Evolutionary conservation across 2,329 filamentous ascomycete genomes (phyloP).

Genomic region (Immersiporthe knoxdaviesiana): DNA sequence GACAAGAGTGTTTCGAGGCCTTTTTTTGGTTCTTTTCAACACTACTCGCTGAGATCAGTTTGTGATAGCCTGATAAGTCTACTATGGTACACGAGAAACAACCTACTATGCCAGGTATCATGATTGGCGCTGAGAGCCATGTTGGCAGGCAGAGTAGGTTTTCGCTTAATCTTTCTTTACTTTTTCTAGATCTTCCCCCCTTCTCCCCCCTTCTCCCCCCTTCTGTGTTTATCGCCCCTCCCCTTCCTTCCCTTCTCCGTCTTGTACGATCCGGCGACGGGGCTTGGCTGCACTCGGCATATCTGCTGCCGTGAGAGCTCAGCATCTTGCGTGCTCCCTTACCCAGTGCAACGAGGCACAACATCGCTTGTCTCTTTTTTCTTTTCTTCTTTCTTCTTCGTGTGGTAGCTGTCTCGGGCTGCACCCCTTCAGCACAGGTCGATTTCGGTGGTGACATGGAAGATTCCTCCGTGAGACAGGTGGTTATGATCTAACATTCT

Average conservation of each 20-base stretch:
- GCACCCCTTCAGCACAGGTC: neutral
- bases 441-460: neutral
- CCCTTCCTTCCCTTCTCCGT: too few species aligned
- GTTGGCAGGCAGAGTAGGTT: neutral
- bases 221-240: neutral
- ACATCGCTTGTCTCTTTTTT: neutral
- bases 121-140: neutral
- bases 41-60: neutral
- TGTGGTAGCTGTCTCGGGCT: neutral
- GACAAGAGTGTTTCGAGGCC: neutral
- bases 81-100: neutral
- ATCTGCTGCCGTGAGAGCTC: neutral
- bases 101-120: neutral
- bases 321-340: constrained; percentile 4
- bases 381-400: neutral
- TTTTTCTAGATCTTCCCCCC: neutral
- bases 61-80: neutral
- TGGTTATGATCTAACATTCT: neutral
- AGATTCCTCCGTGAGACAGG: neutral
- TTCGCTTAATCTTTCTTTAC: neutral
- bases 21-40: constrained; percentile 1
- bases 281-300: neutral
- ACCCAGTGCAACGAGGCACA: neutral
- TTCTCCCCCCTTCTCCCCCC: neutral
- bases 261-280: neutral